Evolutionary conservation across 2,329 filamentous ascomycete species (phyloP).

Genomic region (Geosmithia flava): DNA sequence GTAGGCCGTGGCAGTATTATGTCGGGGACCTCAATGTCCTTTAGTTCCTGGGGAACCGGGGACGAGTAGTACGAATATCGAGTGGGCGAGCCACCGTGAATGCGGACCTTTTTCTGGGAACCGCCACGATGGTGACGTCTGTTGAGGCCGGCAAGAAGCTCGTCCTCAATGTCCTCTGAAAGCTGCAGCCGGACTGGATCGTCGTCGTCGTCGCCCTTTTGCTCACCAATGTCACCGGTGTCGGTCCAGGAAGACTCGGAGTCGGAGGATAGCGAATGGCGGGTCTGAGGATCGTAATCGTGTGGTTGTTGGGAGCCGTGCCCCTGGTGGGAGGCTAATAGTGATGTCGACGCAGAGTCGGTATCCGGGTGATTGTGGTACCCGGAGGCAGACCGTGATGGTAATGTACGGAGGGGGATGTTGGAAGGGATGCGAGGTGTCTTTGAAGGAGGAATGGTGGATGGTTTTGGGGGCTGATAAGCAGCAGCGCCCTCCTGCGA

Average conservation of each 20-base stretch:
- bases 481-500: conserved; percentile 49
- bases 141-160: conserved; percentile 38
- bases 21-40: conserved; percentile 65
- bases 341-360: conserved; percentile 29
- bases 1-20: conserved; percentile 51
- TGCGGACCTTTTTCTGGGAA: conserved; percentile 54
- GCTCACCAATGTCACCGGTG: conserved; percentile 89
- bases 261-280: conserved; percentile 27
- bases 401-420: conserved; percentile 75
- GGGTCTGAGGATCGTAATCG: conserved; percentile 30
- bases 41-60: conserved; percentile 23
- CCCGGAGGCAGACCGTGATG: conserved; percentile 19
- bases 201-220: conserved; percentile 70
- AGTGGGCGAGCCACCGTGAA: conserved; percentile 36
- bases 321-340: conserved; percentile 28
- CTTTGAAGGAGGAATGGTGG: conserved; percentile 75
- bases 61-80: conserved; percentile 17
- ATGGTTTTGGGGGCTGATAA: conserved; percentile 58
- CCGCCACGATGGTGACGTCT: conserved; percentile 25
- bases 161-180: conserved; percentile 51
- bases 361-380: conserved; percentile 14
- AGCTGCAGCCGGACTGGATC: conserved; percentile 68
- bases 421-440: conserved; percentile 62
- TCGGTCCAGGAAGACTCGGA: conserved; percentile 79
- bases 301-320: conserved; percentile 28